These are phyloP conservation scores for Acer negundo DNA, from an alignment of 345 rosid species.

Conservation along the genomic window DNA sequence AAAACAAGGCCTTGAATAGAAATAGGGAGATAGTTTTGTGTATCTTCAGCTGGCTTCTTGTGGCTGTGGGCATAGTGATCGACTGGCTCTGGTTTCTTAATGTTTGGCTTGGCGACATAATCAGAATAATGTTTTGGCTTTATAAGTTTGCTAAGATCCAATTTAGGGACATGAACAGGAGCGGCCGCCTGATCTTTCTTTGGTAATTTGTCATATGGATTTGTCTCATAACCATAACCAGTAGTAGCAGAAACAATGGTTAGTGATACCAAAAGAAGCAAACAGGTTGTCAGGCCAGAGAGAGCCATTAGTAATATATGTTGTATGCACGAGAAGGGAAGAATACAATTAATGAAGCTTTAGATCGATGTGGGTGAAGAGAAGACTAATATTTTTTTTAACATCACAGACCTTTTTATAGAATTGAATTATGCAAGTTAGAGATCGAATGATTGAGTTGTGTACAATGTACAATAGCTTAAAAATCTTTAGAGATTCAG, in stretches of 20 bases:
- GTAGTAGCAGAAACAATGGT: conserved; percentile 2
- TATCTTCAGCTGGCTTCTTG: background rate
- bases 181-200: background rate
- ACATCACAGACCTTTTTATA: background rate
- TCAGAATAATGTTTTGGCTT: background rate
- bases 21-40: too few species aligned
- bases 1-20: too few species aligned
- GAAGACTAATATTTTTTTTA: background rate
- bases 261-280: conserved; percentile 15
- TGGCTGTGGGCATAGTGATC: background rate
- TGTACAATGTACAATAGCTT: too few species aligned
- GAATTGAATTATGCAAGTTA: background rate
- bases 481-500: too few species aligned
- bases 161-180: background rate
- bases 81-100: conserved; percentile 17
- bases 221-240: conserved; percentile 12
- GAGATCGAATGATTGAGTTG: background rate
- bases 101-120: conserved; percentile 14
- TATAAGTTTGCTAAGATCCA: background rate
- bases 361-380: background rate
- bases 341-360: background rate
- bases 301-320: conserved; percentile 1
- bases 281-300: background rate
- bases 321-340: background rate
- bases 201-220: background rate